Conservation (phyloP, 352 stramenopile genomes). For the Phytophthora podocarpi region DNA sequence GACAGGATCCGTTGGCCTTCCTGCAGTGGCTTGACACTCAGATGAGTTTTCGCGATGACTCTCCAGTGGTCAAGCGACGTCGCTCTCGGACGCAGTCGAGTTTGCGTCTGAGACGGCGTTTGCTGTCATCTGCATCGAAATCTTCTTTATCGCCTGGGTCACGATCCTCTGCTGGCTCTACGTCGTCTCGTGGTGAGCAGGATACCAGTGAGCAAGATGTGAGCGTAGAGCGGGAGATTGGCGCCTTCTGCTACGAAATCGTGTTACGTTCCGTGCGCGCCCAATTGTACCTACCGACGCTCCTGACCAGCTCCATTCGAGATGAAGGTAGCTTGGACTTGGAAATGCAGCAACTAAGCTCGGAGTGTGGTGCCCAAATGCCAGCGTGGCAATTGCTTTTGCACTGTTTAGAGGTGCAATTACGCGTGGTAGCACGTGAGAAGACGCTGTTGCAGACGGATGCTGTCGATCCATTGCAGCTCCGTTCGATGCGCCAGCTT, state of each 20-base stretch:
- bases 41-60: slow-evolving; percentile 59
- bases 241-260: slow-evolving; percentile 64
- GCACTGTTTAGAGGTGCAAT: slow-evolving; percentile 63
- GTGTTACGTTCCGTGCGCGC: slow-evolving; percentile 50
- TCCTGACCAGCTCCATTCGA: slow-evolving; percentile 43
- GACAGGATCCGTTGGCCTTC: slow-evolving; percentile 45
- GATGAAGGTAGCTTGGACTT: slow-evolving; percentile 57
- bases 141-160: slow-evolving; percentile 34
- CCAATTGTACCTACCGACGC: slow-evolving; percentile 56
- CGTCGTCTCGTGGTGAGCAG: slow-evolving; percentile 9
- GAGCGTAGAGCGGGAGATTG: slow-evolving; percentile 45
- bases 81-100: slow-evolving; percentile 47
- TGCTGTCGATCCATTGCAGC: slow-evolving; percentile 46
- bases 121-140: slow-evolving; percentile 40
- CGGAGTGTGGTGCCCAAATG: slow-evolving; percentile 44
- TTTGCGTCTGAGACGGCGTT: slow-evolving; percentile 36
- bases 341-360: slow-evolving; percentile 57
- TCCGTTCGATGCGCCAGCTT: slow-evolving; percentile 67
- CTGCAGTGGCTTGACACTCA: slow-evolving; percentile 56
- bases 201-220: slow-evolving; percentile 33
- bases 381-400: slow-evolving; percentile 63
- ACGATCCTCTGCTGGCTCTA: slow-evolving; percentile 21
- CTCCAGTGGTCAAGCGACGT: slow-evolving; percentile 41
- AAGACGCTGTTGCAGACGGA: slow-evolving; percentile 39
- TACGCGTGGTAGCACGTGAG: slow-evolving; percentile 55